These are phyloP conservation scores for Clarireedia sp. DNA, from an alignment of 2,329 filamentous ascomycete species.

Conservation along the genomic window DNA sequence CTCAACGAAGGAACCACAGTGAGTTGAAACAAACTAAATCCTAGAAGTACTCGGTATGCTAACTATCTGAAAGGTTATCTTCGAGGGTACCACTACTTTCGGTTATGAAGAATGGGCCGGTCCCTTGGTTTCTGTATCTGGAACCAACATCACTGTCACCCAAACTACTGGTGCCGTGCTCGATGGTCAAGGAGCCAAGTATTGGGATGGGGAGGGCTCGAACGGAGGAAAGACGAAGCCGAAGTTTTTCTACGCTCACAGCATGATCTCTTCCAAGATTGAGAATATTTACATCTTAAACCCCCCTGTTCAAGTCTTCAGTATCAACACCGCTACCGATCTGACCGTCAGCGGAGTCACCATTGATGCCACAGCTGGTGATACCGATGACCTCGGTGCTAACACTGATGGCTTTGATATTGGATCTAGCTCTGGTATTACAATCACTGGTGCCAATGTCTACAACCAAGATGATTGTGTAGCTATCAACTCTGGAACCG, in stretches of 20 bases:
- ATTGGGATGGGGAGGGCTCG: constrained; percentile 53
- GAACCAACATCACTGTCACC: constrained; percentile 44
- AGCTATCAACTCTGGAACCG: constrained; percentile 46
- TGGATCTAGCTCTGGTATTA: constrained; percentile 36
- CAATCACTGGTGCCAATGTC: constrained; percentile 41
- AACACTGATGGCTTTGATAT: constrained; percentile 50
- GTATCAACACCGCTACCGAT: constrained; percentile 33
- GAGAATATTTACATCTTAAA: constrained; percentile 42
- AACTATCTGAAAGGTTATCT: constrained; percentile 38
- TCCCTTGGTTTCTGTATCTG: constrained; percentile 53
- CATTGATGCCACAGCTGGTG: constrained; percentile 48
- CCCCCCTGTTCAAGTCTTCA: constrained; percentile 39
- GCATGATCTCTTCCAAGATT: constrained; percentile 42
- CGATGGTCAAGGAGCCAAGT: constrained; percentile 46
- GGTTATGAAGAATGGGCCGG: constrained; percentile 58
- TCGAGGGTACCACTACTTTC: constrained; percentile 58
- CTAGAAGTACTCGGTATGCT: not conserved
- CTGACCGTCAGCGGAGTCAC: constrained; percentile 42
- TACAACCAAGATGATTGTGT: constrained; percentile 54
- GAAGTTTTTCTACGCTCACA: constrained; percentile 51
- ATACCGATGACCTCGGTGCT: constrained; percentile 31
- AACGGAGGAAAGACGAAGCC: constrained; percentile 54
- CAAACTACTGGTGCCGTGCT: constrained; percentile 45
- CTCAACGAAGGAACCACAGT: constrained; percentile 39
- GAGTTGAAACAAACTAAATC: not conserved